These are phyloP conservation scores for Populus hybrid DNA, from an alignment of 441 rosid species.

Conservation along the genomic window DNA sequence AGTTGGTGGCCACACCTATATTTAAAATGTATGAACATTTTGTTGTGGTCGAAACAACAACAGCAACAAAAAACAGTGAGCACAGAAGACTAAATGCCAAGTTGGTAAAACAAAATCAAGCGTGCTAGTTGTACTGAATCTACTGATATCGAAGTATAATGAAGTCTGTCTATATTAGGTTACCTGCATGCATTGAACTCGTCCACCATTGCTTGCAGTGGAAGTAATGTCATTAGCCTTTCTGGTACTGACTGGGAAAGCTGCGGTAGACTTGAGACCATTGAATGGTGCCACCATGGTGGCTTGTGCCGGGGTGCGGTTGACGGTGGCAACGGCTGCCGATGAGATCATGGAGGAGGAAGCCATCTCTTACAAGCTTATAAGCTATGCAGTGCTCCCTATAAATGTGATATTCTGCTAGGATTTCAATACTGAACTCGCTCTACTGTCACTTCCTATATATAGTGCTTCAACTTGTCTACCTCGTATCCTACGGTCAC, in stretches of 20 bases:
- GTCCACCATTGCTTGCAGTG: slow-evolving; percentile 56
- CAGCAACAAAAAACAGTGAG: not conserved
- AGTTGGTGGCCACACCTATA: slow-evolving; percentile 40
- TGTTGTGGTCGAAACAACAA: not conserved
- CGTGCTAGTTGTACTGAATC: not conserved
- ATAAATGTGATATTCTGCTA: not conserved
- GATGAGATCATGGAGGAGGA: slow-evolving; percentile 48
- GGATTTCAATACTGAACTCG: not conserved
- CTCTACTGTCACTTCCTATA: not conserved
- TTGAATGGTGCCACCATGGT: slow-evolving; percentile 62
- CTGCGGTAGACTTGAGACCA: slow-evolving; percentile 53
- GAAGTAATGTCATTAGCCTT: slow-evolving; percentile 57
- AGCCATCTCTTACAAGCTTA: slow-evolving; percentile 36
- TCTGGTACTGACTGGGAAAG: slow-evolving; percentile 43
- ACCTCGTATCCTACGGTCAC: slow-evolving; percentile 13
- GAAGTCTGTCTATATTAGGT: not conserved
- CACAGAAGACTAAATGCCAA: not conserved
- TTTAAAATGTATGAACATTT: not conserved
- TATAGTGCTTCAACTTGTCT: slow-evolving; percentile 18
- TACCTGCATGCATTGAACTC: slow-evolving; percentile 70
- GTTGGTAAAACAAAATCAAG: not conserved
- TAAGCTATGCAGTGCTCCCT: not conserved
- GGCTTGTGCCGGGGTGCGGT: slow-evolving; percentile 34
- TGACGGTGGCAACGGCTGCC: slow-evolving; percentile 37
- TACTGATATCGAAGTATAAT: not conserved